Conservation (phyloP, 495 filamentous ascomycete genomes). For the Penicillium canescens region DNA sequence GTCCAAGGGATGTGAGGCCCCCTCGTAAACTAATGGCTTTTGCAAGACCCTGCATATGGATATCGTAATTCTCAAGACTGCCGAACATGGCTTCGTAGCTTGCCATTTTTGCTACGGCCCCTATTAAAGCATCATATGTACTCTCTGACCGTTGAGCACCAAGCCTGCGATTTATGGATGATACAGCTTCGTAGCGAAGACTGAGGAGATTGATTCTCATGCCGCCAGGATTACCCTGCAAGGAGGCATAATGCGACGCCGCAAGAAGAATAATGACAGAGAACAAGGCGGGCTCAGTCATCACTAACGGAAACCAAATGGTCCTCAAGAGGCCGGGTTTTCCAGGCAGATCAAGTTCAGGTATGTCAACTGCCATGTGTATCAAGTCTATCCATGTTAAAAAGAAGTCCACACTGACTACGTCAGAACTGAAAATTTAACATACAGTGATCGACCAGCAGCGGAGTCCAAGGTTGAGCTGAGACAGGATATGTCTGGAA, state of each 20-base stretch:
- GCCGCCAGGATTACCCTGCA: conserved; percentile 11
- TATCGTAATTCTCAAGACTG: conserved; percentile 26
- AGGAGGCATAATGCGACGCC: conserved; percentile 37
- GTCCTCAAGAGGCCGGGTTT: conserved; percentile 38
- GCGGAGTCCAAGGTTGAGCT: conserved; percentile 26
- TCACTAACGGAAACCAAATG: conserved; percentile 46
- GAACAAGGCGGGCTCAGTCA: conserved; percentile 43
- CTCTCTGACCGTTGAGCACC: conserved; percentile 8
- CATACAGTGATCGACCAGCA: conserved; percentile 43
- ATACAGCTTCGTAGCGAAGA: conserved; percentile 35
- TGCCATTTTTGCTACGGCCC: conserved; percentile 50
- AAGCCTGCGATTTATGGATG: conserved; percentile 33
- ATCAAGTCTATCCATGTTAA: conserved; percentile 32
- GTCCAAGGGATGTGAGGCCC: conserved; percentile 34
- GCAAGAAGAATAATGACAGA: conserved; percentile 44
- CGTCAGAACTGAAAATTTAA: neutral
- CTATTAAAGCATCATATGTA: conserved; percentile 36
- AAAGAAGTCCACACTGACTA: neutral
- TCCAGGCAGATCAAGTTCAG: conserved; percentile 40
- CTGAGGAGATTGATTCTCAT: conserved; percentile 30
- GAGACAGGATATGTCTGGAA: conserved; percentile 37
- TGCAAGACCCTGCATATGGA: conserved; percentile 41
- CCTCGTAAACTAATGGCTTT: conserved; percentile 36
- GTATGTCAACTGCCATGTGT: conserved; percentile 47
- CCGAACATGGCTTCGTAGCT: conserved; percentile 50